A percentile compares a stretch with the other conserved stretches of the same genome.
phyloP scores from a whole-genome alignment of 441 rosid species.

The Lepidium campestre region DNA sequence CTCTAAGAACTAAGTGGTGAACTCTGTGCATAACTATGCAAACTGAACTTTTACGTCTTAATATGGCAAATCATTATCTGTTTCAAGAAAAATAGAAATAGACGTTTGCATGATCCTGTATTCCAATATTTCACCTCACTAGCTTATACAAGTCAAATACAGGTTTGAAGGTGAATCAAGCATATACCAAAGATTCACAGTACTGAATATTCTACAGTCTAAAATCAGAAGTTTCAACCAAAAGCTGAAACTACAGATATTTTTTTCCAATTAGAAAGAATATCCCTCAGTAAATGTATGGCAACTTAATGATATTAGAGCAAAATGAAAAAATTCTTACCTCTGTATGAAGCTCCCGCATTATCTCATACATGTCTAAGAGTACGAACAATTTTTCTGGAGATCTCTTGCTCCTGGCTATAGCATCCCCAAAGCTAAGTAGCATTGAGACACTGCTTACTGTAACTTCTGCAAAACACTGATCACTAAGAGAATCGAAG shows the following conservation, averaged over 20 bases:
- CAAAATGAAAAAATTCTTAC: conserved; percentile 35
- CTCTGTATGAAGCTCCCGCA: conserved; percentile 95
- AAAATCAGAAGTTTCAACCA: not conserved
- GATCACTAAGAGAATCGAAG: conserved; percentile 81
- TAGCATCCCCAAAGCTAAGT: conserved; percentile 98
- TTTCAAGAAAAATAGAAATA: not conserved
- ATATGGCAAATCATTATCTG: not conserved
- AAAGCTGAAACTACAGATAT: not conserved
- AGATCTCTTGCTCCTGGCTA: conserved; percentile 95
- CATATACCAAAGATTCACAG: not conserved
- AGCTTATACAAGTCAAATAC: not conserved
- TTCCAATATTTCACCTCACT: not conserved
- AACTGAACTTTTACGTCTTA: not conserved
- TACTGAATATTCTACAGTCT: not conserved
- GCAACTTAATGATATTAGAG: not conserved
- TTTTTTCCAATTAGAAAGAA: not conserved
- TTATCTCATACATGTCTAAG: conserved; percentile 96
- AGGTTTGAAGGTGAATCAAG: not conserved
- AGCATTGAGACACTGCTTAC: conserved; percentile 75
- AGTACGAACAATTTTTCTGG: conserved; percentile 98
- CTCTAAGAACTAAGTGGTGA: not conserved
- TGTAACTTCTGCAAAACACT: conserved; percentile 87
- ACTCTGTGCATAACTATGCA: not conserved
- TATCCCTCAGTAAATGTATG: not conserved
- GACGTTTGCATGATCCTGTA: not conserved